These are phyloP conservation scores for Byssothecium circinans DNA, from an alignment of 2,329 filamentous ascomycete genomes.

Conservation along the genomic window DNA sequence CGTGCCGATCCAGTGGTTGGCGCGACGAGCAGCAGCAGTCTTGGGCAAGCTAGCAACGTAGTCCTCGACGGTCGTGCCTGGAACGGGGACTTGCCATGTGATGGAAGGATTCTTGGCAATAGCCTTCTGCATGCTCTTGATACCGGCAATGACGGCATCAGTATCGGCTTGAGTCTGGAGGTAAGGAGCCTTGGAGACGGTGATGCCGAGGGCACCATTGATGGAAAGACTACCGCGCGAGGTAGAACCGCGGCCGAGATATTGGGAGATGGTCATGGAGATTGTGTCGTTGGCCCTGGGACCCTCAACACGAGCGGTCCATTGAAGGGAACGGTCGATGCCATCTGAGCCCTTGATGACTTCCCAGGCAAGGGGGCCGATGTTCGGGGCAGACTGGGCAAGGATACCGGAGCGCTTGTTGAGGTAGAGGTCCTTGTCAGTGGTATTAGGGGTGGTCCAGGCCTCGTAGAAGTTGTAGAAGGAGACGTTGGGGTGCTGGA, in stretches of 20 bases:
- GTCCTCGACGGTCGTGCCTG: conserved; percentile 55
- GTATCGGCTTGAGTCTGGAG: conserved; percentile 60
- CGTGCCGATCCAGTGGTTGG: conserved; percentile 57
- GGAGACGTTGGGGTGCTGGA: conserved; percentile 54
- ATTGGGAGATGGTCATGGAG: conserved; percentile 51
- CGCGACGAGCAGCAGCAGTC: conserved; percentile 43
- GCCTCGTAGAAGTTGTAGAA: conserved; percentile 69
- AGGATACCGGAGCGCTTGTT: conserved; percentile 60
- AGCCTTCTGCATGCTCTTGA: conserved; percentile 61
- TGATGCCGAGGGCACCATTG: conserved; percentile 58
- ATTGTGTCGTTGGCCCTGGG: conserved; percentile 46
- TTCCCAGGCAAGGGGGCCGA: conserved; percentile 65
- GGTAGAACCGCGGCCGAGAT: conserved; percentile 66
- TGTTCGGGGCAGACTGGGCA: conserved; percentile 66
- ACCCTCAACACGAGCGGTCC: conserved; percentile 65
- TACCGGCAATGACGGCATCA: conserved; percentile 64
- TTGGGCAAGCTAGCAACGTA: conserved; percentile 55
- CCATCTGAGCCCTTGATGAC: conserved; percentile 60
- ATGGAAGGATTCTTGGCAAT: conserved; percentile 58
- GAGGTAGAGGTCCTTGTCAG: conserved; percentile 47
- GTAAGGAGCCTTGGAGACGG: conserved; percentile 62
- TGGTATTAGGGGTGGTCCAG: conserved; percentile 50
- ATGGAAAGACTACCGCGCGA: conserved; percentile 65
- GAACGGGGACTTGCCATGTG: conserved; percentile 57
- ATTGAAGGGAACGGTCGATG: conserved; percentile 65